Evolutionary conservation across 768 basidiomycete species (phyloP), one percentile per base, ranked within the genome.

Genomic region (Pholiota conissans): DNA sequence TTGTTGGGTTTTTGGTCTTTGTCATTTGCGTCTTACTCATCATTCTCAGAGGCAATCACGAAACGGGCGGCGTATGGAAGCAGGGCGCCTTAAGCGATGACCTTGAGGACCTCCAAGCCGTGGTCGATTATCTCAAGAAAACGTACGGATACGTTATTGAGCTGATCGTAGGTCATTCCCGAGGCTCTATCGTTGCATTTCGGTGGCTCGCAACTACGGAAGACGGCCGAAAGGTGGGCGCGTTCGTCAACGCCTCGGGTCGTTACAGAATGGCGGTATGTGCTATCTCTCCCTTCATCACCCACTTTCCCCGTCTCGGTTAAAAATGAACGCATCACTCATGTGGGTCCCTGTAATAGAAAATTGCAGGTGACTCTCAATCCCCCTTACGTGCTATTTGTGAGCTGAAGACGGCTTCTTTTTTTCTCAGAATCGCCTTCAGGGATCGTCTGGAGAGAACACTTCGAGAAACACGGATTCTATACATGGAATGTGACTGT

Each of bases 241-340:
- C 80, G 5, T 87, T 86, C 54, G 85, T 93, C 39, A 93, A 93
- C 63, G 84, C 81, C 24, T 85, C 90, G 16, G 90, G 85, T 5
- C 80, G 92, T 51, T 92, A 91, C 68, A 80, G 89, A 58, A 93
- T 93, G 91, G 69, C 78, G 67, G 90, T 89, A 69, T 73, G 85
- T 79, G n/a, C n/a, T n/a, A 13, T 45, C 27, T n/a, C 28, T 13
- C 39, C 29, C 52, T 55, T 54, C 29, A 10, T n/a, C 16, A 20
- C 20, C 22, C 30, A 13, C 7, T 32, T 49, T 22, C 34, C 24
- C 20, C 10, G 45, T 29, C 24, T 37, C 46, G 40, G 49, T 48
- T 29, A 51, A 53, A 40, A 47, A 47, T 42, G 26, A 61, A 49
- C 26, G 22, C 37, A 20, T n/a, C 13, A 7, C 8, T 40, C 20